A percentile compares a stretch with the other conserved stretches of the same genome.
Evolutionary conservation across 2,329 filamentous ascomycete species (phyloP).

Genomic region (Pseudocercospora vitis): DNA sequence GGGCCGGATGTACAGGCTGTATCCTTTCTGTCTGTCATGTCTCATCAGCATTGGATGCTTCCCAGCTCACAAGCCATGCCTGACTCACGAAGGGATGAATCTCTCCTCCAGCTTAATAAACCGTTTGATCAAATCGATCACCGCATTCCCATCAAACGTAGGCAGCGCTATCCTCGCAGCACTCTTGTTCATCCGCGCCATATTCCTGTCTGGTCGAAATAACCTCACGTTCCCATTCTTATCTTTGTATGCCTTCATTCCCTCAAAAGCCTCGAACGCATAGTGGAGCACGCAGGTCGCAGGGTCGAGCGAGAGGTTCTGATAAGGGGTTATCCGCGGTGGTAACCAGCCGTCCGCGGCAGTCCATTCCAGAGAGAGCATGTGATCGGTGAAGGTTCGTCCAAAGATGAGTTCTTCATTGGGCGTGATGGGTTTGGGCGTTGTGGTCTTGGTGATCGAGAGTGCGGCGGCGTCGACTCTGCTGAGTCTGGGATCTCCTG

Average conservation of each 20-base stretch:
- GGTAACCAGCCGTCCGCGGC: slow-evolving; percentile 77
- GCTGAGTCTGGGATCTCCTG: slow-evolving; percentile 55
- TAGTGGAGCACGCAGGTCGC: slow-evolving; percentile 98
- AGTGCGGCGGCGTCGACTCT: slow-evolving; percentile 78
- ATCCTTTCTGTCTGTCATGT: slow-evolving; percentile 61
- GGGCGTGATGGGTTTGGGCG: slow-evolving; percentile 71
- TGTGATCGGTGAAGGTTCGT: slow-evolving; percentile 91
- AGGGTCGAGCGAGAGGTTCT: slow-evolving; percentile 94
- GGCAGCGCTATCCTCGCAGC: slow-evolving; percentile 88
- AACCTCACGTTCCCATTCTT: slow-evolving; percentile 73
- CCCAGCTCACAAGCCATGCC: neutral
- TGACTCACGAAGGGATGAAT: slow-evolving; percentile 76
- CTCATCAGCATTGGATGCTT: neutral
- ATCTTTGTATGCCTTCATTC: slow-evolving; percentile 99
- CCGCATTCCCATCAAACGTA: slow-evolving; percentile 70
- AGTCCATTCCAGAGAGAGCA: slow-evolving; percentile 94
- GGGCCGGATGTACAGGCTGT: slow-evolving; percentile 91
- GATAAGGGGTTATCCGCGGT: slow-evolving; percentile 85
- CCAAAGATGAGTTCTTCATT: slow-evolving; percentile 87
- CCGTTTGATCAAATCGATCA: slow-evolving; percentile 79
- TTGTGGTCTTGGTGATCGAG: slow-evolving; percentile 69
- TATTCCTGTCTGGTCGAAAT: slow-evolving; percentile 95
- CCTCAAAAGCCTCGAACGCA: slow-evolving; percentile 96
- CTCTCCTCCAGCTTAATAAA: slow-evolving; percentile 79
- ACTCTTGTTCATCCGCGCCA: slow-evolving; percentile 90